A percentile compares a stretch with the other conserved stretches of the same genome.
Evolutionary conservation across 305 asterid species (phyloP).

Genomic region (Fraxinus angustifolia): DNA sequence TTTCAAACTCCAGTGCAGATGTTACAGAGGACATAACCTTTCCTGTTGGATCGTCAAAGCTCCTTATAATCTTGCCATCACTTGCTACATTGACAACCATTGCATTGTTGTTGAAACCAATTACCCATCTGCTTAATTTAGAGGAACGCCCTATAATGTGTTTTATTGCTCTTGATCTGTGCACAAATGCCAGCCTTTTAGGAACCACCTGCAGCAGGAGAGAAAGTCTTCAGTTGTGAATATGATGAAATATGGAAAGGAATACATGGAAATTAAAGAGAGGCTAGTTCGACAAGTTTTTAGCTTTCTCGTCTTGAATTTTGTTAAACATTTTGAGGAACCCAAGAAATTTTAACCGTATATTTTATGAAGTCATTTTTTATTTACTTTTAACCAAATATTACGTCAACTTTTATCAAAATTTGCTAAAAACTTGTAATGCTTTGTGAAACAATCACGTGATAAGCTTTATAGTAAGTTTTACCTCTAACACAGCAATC

Average conservation of each 20-base stretch:
- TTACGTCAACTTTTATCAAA: not conserved
- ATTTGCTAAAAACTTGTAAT: not conserved
- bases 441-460: not conserved
- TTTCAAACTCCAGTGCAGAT: conserved; percentile 60
- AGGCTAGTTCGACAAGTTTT: not conserved
- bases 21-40: conserved; percentile 54
- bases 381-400: too few relatives aligned
- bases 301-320: not conserved
- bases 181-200: conserved; percentile 29
- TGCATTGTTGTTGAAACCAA: conserved; percentile 27
- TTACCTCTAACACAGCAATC: conserved; percentile 64
- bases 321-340: not conserved
- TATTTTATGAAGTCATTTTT: not conserved
- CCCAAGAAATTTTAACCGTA: not conserved
- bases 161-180: conserved; percentile 30
- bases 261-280: not conserved
- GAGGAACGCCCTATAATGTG: conserved; percentile 29
- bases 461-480: not conserved
- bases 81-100: conserved; percentile 52
- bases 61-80: conserved; percentile 47
- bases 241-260: not conserved
- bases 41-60: conserved; percentile 65
- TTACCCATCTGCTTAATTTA: not conserved
- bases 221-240: not conserved
- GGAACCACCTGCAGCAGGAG: conserved; percentile 31